Evolutionary conservation across 768 basidiomycete genomes (phyloP).

Genomic region (Auriculariales sp.): DNA sequence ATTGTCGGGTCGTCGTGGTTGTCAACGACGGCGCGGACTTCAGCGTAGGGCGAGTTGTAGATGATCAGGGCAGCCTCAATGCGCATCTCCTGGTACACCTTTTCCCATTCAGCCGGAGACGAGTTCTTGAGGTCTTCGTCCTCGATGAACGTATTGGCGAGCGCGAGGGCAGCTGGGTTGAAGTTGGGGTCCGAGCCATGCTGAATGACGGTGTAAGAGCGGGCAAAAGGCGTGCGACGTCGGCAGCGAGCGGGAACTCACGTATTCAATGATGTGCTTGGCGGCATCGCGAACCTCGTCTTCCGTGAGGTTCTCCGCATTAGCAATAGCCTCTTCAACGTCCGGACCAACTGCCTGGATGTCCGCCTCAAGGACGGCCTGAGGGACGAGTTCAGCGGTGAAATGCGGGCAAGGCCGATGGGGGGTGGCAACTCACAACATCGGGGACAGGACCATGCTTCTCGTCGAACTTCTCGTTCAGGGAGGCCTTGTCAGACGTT

Average conservation of each 20-base stretch:
- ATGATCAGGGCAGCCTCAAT: constrained; percentile 16
- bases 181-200: constrained; percentile 4
- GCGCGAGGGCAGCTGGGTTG: constrained; percentile 1
- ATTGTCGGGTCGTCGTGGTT: constrained; percentile 7
- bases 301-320: not conserved
- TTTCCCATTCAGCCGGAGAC: constrained; percentile 8
- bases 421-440: not conserved
- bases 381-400: not conserved
- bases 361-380: not conserved
- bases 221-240: not conserved
- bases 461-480: not conserved
- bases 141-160: constrained; percentile 1
- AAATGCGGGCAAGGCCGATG: not conserved
- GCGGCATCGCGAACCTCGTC: not conserved
- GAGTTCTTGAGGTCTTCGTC: constrained; percentile 4
- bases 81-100: constrained; percentile 14
- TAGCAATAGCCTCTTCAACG: not conserved
- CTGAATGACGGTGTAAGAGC: not conserved
- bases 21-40: constrained; percentile 11
- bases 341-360: not conserved
- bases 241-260: no score
- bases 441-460: not conserved
- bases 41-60: constrained; percentile 10
- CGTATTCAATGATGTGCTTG: not conserved
- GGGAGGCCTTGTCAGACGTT: not conserved